Evolutionary conservation across 805 yeast genomes (phyloP).

Genomic region (Saccharomycopsis capsularis): DNA sequence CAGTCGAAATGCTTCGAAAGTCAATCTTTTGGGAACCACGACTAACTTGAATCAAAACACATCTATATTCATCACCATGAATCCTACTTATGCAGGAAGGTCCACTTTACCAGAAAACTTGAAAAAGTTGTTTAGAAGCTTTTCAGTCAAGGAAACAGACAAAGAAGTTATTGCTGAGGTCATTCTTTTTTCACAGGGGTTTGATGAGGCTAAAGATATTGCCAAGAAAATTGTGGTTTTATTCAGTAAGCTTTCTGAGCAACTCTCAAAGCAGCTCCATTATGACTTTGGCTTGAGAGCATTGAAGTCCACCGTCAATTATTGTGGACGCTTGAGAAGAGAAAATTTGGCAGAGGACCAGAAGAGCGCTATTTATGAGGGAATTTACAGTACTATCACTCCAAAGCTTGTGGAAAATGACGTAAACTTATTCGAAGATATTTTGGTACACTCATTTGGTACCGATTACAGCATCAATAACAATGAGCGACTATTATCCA

Average conservation of each 20-base stretch:
- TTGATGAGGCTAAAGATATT: constrained; percentile 38
- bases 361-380: constrained; percentile 35
- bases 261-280: constrained; percentile 53
- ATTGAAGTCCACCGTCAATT: constrained; percentile 55
- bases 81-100: constrained; percentile 84
- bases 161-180: constrained; percentile 60
- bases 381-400: constrained; percentile 53
- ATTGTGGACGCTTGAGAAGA: constrained; percentile 46
- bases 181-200: constrained; percentile 68
- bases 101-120: constrained; percentile 78
- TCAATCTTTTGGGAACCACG: constrained; percentile 39
- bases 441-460: constrained; percentile 27
- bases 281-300: constrained; percentile 91
- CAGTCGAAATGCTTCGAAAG: constrained; percentile 17
- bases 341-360: constrained; percentile 25
- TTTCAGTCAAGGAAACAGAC: constrained; percentile 72
- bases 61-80: constrained; percentile 85
- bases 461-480: constrained; percentile 24
- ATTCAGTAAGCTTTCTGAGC: constrained; percentile 38
- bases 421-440: constrained; percentile 31
- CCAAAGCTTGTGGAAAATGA: constrained; percentile 64
- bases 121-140: constrained; percentile 67
- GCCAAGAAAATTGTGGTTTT: constrained; percentile 48
- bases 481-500: constrained; percentile 26
- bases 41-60: constrained; percentile 39